Evolutionary conservation across 75 land plant species (phyloP).

Genomic region (Sequoiadendron giganteum): DNA sequence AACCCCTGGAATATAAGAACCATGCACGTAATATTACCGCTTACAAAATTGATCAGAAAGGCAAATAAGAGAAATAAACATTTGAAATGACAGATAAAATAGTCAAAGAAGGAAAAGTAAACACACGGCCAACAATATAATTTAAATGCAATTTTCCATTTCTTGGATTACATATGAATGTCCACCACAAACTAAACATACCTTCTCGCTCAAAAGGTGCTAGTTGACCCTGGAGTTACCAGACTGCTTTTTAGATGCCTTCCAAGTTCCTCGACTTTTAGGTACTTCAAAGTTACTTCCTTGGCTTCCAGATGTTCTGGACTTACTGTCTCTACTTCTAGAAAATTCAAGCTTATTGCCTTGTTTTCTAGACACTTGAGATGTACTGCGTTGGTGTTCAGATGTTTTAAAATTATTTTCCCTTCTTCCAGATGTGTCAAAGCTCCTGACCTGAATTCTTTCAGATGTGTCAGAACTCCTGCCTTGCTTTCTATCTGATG

Average conservation of each 20-base stretch:
- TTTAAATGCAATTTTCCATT: neutral
- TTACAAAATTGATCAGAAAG: neutral
- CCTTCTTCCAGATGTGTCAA: neutral
- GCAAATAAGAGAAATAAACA: neutral
- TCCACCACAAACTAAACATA: neutral
- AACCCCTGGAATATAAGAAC: neutral
- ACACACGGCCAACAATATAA: neutral
- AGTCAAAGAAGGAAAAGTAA: neutral
- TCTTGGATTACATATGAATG: conserved; percentile 2
- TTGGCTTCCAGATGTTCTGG: neutral
- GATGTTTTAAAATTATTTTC: neutral
- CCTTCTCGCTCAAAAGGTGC: neutral
- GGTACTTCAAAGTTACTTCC: neutral
- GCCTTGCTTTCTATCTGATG: neutral
- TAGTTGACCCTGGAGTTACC: neutral
- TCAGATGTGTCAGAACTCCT: neutral
- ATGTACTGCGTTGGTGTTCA: neutral
- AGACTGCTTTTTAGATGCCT: neutral
- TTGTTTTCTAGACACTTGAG: neutral
- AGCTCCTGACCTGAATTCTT: neutral
- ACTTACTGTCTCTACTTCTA: neutral
- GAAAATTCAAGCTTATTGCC: neutral
- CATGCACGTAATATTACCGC: neutral
- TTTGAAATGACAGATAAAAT: neutral
- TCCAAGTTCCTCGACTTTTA: neutral